Conservation (phyloP, 768 basidiomycete genomes). For the Gautieria morchelliformis region DNA sequence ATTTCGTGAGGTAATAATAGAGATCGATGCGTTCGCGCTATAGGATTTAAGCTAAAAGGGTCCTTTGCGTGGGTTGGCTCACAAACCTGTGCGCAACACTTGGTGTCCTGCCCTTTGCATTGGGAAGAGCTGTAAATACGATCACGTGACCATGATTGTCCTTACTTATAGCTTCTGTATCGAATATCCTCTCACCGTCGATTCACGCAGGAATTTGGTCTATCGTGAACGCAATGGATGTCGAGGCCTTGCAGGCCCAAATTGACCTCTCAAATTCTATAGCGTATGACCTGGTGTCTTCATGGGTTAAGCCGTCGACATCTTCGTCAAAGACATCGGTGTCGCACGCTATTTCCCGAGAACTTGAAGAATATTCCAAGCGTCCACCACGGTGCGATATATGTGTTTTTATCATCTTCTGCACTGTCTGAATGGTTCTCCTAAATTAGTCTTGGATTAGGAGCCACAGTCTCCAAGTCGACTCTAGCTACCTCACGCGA, state of each 20-base stretch:
- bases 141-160: no score
- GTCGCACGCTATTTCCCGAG: conserved; percentile 28
- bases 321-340: conserved; percentile 24
- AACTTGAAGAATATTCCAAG: conserved; percentile 58
- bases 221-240: conserved; percentile 31
- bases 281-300: conserved; percentile 61
- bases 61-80: background rate
- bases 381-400: conserved; percentile 56
- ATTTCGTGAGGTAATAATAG: background rate
- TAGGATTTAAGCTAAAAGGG: background rate
- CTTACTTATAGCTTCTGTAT: no score
- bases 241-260: conserved; percentile 69
- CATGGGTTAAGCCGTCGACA: conserved; percentile 59
- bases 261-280: conserved; percentile 74
- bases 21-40: background rate
- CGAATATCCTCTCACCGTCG: no score
- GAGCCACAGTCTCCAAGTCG: conserved; percentile 48
- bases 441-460: conserved; percentile 57
- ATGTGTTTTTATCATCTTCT: background rate
- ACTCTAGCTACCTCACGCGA: conserved; percentile 38
- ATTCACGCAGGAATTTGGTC: background rate
- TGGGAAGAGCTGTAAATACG: background rate
- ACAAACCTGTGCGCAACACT: background rate
- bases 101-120: conserved; percentile 1
- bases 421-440: background rate